Evolutionary conservation across 441 rosid species (phyloP).

Genomic region (Breynia disticha): DNA sequence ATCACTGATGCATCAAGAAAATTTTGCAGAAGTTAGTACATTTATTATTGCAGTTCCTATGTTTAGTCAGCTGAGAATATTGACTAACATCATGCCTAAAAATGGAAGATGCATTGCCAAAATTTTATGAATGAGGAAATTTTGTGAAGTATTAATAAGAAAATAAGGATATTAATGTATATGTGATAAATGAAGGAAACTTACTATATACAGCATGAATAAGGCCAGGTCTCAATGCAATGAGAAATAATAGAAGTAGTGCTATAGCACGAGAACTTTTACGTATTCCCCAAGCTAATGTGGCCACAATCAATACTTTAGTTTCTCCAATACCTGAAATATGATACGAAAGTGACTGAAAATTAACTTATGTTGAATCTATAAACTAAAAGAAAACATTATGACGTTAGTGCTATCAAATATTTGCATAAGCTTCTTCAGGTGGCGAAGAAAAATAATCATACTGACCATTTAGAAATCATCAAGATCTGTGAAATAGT

Average conservation of each 20-base stretch:
- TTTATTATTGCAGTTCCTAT: background rate
- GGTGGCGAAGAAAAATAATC: no score
- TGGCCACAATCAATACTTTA: constrained; percentile 83
- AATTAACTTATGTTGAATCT: background rate
- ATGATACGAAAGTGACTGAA: constrained; percentile 8
- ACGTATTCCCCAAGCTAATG: constrained; percentile 94
- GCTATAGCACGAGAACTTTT: constrained; percentile 81
- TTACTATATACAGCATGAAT: constrained; percentile 89
- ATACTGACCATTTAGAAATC: no score
- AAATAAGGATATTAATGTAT: background rate
- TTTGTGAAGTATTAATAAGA: no score
- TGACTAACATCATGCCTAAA: background rate
- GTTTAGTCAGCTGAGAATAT: no score
- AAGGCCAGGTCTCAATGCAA: constrained; percentile 92
- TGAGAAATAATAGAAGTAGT: constrained; percentile 72
- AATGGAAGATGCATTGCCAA: background rate
- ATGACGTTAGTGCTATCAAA: no score
- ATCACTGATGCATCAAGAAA: constrained; percentile 55
- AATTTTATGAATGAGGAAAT: background rate
- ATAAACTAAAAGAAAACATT: no score
- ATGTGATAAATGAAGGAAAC: constrained; percentile 13
- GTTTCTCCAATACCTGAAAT: constrained; percentile 55
- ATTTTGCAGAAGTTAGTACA: constrained; percentile 12
- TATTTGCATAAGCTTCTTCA: no score
- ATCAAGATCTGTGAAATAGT: no score